A percentile compares a stretch with the other conserved stretches of the same genome.
phyloP scores from a whole-genome alignment of 305 asterid genomes.

The Fraxinus xanthoxyloides region DNA sequence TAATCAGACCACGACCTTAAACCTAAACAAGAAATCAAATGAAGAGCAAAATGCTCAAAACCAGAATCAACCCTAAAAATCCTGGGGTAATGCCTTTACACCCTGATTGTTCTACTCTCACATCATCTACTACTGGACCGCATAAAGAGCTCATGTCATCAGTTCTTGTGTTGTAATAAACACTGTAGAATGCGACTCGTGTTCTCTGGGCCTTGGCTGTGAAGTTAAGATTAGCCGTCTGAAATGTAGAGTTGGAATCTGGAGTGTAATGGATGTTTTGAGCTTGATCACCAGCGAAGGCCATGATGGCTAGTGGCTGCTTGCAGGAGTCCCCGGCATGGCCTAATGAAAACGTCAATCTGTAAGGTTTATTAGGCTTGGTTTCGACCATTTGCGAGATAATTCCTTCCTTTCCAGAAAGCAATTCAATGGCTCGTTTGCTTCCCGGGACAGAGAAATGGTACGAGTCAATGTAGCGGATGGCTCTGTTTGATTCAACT shows the following conservation, averaged over 20 bases:
- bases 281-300: slow-evolving; percentile 94
- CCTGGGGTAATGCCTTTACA: slow-evolving; percentile 33
- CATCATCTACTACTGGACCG: slow-evolving; percentile 95
- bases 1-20: slow-evolving; percentile 21
- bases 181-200: slow-evolving; percentile 80
- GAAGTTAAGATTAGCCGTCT: slow-evolving; percentile 60
- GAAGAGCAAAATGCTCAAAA: slow-evolving; percentile 18
- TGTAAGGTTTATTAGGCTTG: slow-evolving; percentile 67
- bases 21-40: slow-evolving; percentile 5
- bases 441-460: slow-evolving; percentile 86
- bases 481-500: slow-evolving; percentile 92
- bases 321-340: slow-evolving; percentile 84
- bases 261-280: slow-evolving; percentile 76
- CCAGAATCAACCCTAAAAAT: slow-evolving; percentile 26
- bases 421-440: slow-evolving; percentile 78
- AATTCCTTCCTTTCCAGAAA: slow-evolving; percentile 92
- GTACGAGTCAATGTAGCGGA: slow-evolving; percentile 79
- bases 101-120: slow-evolving; percentile 63
- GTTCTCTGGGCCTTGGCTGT: slow-evolving; percentile 87
- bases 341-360: slow-evolving; percentile 63
- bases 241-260: slow-evolving; percentile 73
- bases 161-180: slow-evolving; percentile 86
- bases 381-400: slow-evolving; percentile 95
- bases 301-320: slow-evolving; percentile 87
- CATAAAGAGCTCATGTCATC: slow-evolving; percentile 95